Conservation (phyloP, 1,284 basidiomycete genomes). For the Fomitopsis pinicola region DNA sequence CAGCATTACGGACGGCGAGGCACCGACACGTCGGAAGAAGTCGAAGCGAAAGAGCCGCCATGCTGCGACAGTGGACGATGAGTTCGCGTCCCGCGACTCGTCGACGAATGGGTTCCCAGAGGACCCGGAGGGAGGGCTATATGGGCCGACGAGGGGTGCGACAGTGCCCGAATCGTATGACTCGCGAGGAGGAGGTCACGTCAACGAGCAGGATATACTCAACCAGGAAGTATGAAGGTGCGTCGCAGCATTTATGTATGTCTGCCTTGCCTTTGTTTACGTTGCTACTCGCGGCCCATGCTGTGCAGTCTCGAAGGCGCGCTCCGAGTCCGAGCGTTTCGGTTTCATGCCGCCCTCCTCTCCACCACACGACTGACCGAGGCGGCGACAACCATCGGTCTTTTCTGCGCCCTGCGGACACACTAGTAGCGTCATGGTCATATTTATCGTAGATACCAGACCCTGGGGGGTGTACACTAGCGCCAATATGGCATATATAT, state of each 20-base stretch:
- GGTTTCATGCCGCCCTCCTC: not conserved
- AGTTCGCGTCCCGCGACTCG: conserved; percentile 41
- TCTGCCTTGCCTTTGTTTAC: not conserved
- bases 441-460: conserved; percentile 2
- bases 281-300: not conserved
- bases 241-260: not conserved
- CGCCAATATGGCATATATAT: not conserved
- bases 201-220: conserved; percentile 36
- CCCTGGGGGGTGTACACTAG: not conserved
- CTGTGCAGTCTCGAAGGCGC: not conserved
- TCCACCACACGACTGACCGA: not conserved
- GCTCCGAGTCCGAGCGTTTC: not conserved
- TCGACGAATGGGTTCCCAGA: conserved; percentile 62
- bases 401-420: not conserved
- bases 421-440: not conserved
- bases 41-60: conserved; percentile 45
- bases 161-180: conserved; percentile 14
- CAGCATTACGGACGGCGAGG: conserved; percentile 41
- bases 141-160: conserved; percentile 35
- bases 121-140: conserved; percentile 63
- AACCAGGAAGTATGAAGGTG: conserved; percentile 42
- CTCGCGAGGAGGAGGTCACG: not conserved
- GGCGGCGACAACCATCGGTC: not conserved
- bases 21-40: conserved; percentile 36
- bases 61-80: conserved; percentile 35